Percentiles rank a stretch among this genome's conserved stretches.
Conservation (phyloP, 768 basidiomycete genomes). For the Leucosporidium creatinivorum region DNA sequence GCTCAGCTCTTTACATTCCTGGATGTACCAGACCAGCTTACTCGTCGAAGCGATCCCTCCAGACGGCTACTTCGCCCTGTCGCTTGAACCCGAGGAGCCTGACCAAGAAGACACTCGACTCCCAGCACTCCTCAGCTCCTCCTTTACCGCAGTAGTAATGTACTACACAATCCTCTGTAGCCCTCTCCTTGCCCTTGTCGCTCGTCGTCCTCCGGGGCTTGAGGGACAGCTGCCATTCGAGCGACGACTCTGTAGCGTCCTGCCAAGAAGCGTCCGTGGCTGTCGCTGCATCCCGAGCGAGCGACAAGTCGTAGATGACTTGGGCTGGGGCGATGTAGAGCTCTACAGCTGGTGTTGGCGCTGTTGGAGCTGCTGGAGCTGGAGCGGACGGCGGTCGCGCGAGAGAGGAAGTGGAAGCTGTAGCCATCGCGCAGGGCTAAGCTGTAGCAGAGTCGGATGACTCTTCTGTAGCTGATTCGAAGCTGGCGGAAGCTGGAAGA, state of each 20-base stretch:
- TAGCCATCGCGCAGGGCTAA: too few relatives aligned
- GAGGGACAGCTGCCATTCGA: conserved; percentile 24
- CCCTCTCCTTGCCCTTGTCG: background rate
- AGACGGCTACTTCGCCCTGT: conserved; percentile 52
- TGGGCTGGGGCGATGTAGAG: background rate
- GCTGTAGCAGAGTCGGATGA: too few relatives aligned
- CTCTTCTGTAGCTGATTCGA: too few relatives aligned
- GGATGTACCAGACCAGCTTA: background rate
- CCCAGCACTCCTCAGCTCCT: conserved; percentile 49
- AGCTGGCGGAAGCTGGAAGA: too few relatives aligned
- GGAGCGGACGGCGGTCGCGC: too few relatives aligned
- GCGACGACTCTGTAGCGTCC: conserved; percentile 19
- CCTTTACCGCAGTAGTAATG: conserved; percentile 81
- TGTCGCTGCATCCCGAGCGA: background rate
- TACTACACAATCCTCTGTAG: background rate
- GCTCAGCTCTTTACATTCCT: too few relatives aligned
- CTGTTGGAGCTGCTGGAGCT: too few relatives aligned
- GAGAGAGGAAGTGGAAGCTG: too few relatives aligned
- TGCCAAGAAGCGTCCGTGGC: conserved; percentile 18
- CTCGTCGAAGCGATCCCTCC: conserved; percentile 49
- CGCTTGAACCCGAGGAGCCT: conserved; percentile 68
- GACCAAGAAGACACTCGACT: conserved; percentile 71
- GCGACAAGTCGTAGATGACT: background rate
- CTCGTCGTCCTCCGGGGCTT: background rate
- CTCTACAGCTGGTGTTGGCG: too few relatives aligned